These are phyloP conservation scores for Trichoderma atrobrunneum DNA, from an alignment of 2,329 filamentous ascomycete species.

Conservation along the genomic window DNA sequence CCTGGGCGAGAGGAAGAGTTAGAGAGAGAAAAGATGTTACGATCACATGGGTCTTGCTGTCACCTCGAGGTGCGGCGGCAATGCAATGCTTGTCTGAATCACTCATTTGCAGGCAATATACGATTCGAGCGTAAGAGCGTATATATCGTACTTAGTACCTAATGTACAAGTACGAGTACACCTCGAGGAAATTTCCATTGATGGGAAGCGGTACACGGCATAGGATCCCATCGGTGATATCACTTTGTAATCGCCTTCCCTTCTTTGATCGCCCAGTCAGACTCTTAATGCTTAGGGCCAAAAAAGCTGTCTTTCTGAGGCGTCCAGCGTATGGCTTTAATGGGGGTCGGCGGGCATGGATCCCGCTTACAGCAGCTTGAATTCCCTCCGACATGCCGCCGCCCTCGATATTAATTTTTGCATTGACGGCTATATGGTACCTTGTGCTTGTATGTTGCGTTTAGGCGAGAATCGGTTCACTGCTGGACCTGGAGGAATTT, in stretches of 20 bases:
- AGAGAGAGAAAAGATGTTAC: neutral
- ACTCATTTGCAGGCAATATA: neutral
- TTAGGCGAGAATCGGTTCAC: neutral
- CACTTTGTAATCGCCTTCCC: neutral
- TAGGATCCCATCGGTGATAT: neutral
- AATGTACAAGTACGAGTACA: neutral
- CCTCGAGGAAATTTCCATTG: neutral
- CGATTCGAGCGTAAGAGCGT: neutral
- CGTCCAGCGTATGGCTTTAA: constrained; percentile 10
- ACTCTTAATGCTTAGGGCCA: neutral
- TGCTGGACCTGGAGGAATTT: neutral
- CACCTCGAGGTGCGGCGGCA: neutral
- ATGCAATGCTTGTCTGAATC: neutral
- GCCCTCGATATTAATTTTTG: neutral
- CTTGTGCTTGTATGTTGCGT: neutral
- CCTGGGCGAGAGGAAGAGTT: neutral
- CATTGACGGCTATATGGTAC: neutral
- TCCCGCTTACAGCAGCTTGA: constrained; percentile 5
- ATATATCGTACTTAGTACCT: neutral
- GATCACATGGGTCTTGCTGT: constrained; percentile 5
- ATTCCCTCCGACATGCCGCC: constrained; percentile 12
- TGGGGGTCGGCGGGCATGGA: constrained; percentile 7
- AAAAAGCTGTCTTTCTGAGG: constrained; percentile 5
- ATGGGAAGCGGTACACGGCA: neutral
- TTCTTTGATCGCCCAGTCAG: neutral